phyloP scores from a whole-genome alignment of 2,329 filamentous ascomycete genomes.

The Fusarium sp. region DNA sequence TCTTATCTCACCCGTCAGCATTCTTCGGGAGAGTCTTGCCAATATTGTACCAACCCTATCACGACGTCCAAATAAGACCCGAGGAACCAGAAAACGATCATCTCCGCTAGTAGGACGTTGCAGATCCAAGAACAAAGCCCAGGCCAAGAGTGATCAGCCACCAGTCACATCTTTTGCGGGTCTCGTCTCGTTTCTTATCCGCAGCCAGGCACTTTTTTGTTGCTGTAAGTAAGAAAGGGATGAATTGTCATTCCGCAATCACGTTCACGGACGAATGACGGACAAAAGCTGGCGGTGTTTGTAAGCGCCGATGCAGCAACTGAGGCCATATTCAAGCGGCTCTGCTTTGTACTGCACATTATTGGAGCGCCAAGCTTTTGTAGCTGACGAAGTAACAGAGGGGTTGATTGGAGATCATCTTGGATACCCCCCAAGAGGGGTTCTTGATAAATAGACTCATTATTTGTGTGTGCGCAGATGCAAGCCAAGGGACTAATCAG shows the following conservation, averaged over 20 bases:
- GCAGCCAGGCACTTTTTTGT: neutral
- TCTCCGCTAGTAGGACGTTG: conserved; percentile 8
- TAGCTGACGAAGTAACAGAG: conserved; percentile 23
- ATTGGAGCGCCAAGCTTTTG: conserved; percentile 1
- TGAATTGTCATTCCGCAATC: neutral
- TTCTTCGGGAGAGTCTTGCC: conserved; percentile 1
- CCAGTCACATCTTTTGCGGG: conserved; percentile 3
- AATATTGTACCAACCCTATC: conserved; percentile 14
- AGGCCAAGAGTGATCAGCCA: conserved; percentile 3
- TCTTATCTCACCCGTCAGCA: conserved; percentile 40
- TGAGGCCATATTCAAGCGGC: conserved; percentile 18
- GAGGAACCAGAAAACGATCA: conserved; percentile 1
- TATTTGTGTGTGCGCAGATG: neutral
- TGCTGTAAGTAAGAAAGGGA: neutral
- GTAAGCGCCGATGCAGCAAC: conserved; percentile 18
- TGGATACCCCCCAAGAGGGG: neutral
- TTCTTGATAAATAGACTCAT: conserved; percentile 9
- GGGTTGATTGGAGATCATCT: neutral
- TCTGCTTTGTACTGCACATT: conserved; percentile 11
- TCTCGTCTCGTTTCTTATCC: conserved; percentile 5
- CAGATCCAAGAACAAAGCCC: conserved; percentile 11
- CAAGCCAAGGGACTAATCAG: neutral
- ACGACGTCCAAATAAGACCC: neutral
- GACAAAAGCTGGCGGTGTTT: conserved; percentile 34
- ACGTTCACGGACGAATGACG: conserved; percentile 22